Conservation (phyloP, 257 asterid species). For the Salvia miltiorrhiza region DNA sequence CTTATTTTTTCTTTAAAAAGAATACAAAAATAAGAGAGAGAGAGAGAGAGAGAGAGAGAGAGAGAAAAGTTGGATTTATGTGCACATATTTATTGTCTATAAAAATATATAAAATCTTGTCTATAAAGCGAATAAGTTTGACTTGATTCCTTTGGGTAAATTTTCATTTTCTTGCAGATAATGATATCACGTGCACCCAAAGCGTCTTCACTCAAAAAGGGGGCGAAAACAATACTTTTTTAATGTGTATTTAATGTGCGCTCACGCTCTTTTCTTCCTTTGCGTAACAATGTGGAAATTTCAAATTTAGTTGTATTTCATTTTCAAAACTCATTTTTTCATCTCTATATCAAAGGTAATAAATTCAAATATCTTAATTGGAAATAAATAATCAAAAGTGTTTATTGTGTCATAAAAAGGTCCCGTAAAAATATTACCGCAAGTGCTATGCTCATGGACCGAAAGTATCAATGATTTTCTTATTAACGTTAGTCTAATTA, state of each 20-base stretch:
- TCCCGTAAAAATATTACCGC: too few relatives aligned
- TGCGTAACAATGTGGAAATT: conserved; percentile 10
- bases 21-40: too few relatives aligned
- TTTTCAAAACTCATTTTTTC: background rate
- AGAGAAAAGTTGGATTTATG: background rate
- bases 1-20: too few relatives aligned
- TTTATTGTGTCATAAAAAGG: too few relatives aligned
- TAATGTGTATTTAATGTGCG: conserved; percentile 20
- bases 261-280: conserved; percentile 2
- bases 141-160: conserved; percentile 26
- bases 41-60: background rate
- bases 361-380: too few relatives aligned
- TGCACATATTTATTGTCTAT: background rate
- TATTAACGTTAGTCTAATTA: too few relatives aligned
- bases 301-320: background rate
- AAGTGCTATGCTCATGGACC: too few relatives aligned
- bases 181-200: conserved; percentile 35
- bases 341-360: background rate
- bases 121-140: conserved; percentile 25
- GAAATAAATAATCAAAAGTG: too few relatives aligned
- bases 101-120: background rate
- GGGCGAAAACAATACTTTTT: background rate
- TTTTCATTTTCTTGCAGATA: conserved; percentile 1
- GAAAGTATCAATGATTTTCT: too few relatives aligned
- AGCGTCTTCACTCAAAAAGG: conserved; percentile 11